Percentiles rank a stretch among this genome's conserved stretches.
Evolutionary conservation across 2,329 filamentous ascomycete species (phyloP).

Genomic region (Magnaporthiopsis incrustans): DNA sequence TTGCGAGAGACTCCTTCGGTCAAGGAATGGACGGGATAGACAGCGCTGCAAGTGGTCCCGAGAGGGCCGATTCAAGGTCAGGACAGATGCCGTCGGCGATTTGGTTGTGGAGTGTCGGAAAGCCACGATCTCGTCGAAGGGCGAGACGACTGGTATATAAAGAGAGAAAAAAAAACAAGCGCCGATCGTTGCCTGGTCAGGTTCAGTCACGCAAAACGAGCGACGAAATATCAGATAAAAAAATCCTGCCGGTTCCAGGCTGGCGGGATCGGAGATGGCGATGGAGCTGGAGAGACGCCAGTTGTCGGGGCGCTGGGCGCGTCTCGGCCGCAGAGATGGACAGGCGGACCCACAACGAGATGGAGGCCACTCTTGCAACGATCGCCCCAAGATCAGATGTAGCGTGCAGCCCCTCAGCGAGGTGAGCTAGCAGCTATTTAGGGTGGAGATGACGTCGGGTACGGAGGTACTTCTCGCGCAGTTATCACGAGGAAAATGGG

Average conservation of each 20-base stretch:
- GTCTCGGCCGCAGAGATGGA: background rate
- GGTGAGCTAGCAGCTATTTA: background rate
- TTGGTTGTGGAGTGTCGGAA: background rate
- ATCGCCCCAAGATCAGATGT: background rate
- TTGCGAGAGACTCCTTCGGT: no score
- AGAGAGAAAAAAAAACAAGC: background rate
- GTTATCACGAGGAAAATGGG: background rate
- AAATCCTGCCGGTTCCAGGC: background rate
- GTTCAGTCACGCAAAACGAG: background rate
- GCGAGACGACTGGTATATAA: background rate
- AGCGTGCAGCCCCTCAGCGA: no score
- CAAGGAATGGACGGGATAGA: no score
- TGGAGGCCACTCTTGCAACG: background rate
- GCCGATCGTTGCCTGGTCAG: background rate
- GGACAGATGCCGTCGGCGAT: background rate
- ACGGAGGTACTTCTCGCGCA: background rate
- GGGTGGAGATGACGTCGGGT: background rate
- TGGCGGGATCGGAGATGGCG: no score
- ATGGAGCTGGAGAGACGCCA: no score
- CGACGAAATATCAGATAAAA: background rate
- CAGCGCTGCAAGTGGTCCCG: no score
- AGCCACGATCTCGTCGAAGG: background rate
- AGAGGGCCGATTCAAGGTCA: no score
- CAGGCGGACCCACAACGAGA: background rate
- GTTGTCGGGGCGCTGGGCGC: background rate